phyloP scores from a whole-genome alignment of 345 rosid genomes.

The Populus tremula region DNA sequence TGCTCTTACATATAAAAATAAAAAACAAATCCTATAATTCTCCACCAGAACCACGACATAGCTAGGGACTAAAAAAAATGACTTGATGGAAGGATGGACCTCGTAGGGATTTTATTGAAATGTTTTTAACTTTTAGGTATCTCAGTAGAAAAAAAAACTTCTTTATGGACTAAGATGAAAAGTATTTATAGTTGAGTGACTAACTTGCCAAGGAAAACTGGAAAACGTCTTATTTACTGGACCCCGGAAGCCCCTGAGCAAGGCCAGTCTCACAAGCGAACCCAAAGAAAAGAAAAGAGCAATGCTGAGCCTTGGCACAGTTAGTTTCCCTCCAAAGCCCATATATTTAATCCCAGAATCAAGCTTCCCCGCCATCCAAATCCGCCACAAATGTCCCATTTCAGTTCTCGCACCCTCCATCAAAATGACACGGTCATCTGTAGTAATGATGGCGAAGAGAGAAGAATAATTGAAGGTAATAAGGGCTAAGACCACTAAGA shows the following conservation, averaged over 20 bases:
- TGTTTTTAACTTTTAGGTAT: no score
- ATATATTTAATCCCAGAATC: slow-evolving; percentile 32
- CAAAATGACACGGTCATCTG: slow-evolving; percentile 23
- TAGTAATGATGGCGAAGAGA: slow-evolving; percentile 80
- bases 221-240: slow-evolving; percentile 1
- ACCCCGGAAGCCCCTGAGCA: neutral
- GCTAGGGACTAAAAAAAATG: no score
- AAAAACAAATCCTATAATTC: no score
- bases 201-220: neutral
- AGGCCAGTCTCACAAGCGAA: neutral
- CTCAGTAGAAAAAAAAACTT: neutral
- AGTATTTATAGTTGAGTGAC: neutral
- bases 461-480: slow-evolving; percentile 77
- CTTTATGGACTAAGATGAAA: no score
- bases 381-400: slow-evolving; percentile 36
- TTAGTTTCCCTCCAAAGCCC: slow-evolving; percentile 38
- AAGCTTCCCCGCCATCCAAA: slow-evolving; percentile 49
- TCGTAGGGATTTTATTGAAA: neutral
- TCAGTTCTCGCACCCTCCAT: slow-evolving; percentile 14
- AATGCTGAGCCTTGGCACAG: slow-evolving; percentile 58
- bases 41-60: neutral
- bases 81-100: neutral
- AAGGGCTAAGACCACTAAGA: slow-evolving; percentile 62
- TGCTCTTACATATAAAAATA: no score
- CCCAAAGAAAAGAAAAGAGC: neutral